A percentile compares a stretch with the other conserved stretches of the same genome.
Evolutionary conservation across 1,139 yeast genomes (phyloP).

Genomic region (Blastobotrys aristatus): DNA sequence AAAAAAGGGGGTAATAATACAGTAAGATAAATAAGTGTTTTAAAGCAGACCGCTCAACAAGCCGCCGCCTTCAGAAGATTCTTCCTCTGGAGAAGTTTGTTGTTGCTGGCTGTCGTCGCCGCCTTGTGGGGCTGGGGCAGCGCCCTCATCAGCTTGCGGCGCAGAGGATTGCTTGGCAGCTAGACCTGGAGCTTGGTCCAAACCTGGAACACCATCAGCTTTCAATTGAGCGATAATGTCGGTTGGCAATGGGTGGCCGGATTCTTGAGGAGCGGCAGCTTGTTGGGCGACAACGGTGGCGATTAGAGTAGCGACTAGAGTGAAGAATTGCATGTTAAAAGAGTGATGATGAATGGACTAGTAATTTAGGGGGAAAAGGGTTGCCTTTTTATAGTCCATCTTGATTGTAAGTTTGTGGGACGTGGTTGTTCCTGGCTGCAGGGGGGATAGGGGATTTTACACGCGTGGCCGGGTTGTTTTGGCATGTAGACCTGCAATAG

Average conservation of each 20-base stretch:
- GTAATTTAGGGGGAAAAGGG: too few relatives aligned
- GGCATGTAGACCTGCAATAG: too few relatives aligned
- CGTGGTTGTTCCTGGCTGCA: too few relatives aligned
- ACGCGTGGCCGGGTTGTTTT: too few relatives aligned
- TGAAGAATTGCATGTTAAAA: too few relatives aligned
- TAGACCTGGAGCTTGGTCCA: neutral
- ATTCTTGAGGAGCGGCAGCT: neutral
- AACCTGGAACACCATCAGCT: constrained; percentile 1
- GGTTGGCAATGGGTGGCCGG: neutral
- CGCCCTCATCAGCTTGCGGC: too few relatives aligned
- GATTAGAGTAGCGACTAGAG: too few relatives aligned
- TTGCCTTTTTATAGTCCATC: too few relatives aligned
- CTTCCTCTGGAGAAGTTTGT: neutral
- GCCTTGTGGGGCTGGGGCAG: neutral
- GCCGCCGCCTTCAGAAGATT: neutral
- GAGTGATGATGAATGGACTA: too few relatives aligned
- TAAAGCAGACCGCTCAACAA: neutral
- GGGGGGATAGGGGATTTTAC: too few relatives aligned
- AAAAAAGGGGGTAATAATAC: neutral
- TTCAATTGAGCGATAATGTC: neutral
- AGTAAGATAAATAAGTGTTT: neutral
- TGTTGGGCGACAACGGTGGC: neutral
- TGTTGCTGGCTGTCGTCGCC: neutral
- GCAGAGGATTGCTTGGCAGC: neutral
- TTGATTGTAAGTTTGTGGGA: too few relatives aligned